phyloP scores from a whole-genome alignment of 306 rosid species.

The Prunus kanzakura region DNA sequence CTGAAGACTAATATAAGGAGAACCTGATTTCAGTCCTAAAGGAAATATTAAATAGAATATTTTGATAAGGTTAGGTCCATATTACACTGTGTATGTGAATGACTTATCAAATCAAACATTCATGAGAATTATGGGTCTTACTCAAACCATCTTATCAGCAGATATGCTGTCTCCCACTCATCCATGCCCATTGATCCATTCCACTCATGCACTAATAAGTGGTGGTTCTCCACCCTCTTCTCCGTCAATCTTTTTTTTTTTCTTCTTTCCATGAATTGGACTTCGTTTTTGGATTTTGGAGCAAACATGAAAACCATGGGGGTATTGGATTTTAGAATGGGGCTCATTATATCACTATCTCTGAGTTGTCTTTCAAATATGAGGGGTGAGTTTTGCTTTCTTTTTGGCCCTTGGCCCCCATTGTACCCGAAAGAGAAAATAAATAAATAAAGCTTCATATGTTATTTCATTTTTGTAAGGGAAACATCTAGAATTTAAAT shows the following conservation, averaged over 20 bases:
- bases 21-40: slow-evolving; percentile 7
- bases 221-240: background rate
- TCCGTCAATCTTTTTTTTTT: background rate
- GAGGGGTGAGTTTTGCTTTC: background rate
- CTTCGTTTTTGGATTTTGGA: background rate
- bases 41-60: background rate
- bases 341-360: background rate
- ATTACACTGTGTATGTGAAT: background rate
- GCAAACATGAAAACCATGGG: too few relatives aligned
- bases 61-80: slow-evolving; percentile 24
- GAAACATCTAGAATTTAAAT: too few relatives aligned
- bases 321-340: background rate
- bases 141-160: background rate
- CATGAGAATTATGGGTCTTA: background rate
- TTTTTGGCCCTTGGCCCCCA: too few relatives aligned
- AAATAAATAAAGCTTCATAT: too few relatives aligned
- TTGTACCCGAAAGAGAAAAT: too few relatives aligned
- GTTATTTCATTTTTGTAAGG: too few relatives aligned
- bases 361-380: background rate
- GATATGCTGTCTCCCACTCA: slow-evolving; percentile 25
- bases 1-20: slow-evolving; percentile 9
- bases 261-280: too few relatives aligned
- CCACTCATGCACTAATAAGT: background rate
- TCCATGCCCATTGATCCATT: background rate
- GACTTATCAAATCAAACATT: slow-evolving; percentile 24